Evolutionary conservation across 1,284 basidiomycete genomes (phyloP).

Genomic region (Spongispora temasekensis): DNA sequence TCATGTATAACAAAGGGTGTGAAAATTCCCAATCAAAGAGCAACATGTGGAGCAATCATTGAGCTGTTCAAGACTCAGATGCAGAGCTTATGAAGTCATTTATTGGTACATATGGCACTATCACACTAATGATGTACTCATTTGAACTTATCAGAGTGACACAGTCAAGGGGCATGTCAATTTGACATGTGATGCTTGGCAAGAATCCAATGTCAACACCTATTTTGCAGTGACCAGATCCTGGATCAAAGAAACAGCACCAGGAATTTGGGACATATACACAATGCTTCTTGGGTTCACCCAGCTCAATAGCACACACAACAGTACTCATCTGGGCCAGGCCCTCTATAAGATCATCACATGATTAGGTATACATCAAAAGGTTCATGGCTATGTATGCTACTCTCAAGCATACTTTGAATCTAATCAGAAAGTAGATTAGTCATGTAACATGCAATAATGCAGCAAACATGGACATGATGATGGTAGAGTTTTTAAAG

Average conservation of each 20-base stretch:
- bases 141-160: too few species aligned
- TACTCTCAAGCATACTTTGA: too few species aligned
- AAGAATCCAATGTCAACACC: slow-evolving; percentile 3
- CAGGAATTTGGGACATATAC: slow-evolving; percentile 5
- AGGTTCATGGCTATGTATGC: background rate
- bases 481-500: background rate
- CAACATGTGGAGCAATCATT: too few species aligned
- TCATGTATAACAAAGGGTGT: too few species aligned
- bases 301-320: background rate
- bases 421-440: too few species aligned
- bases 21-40: too few species aligned
- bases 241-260: slow-evolving; percentile 14
- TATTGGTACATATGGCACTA: too few species aligned
- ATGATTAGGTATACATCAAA: background rate
- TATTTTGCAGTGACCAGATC: slow-evolving; percentile 22
- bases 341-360: background rate
- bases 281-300: slow-evolving; percentile 7
- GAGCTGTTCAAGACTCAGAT: too few species aligned
- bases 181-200: slow-evolving; percentile 25
- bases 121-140: too few species aligned
- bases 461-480: background rate
- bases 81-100: too few species aligned
- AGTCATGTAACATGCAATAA: too few species aligned
- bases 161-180: background rate
- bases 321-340: background rate